These are phyloP conservation scores for Nitzschia putrida DNA, from an alignment of 108 stramenopile species.

Conservation along the genomic window DNA sequence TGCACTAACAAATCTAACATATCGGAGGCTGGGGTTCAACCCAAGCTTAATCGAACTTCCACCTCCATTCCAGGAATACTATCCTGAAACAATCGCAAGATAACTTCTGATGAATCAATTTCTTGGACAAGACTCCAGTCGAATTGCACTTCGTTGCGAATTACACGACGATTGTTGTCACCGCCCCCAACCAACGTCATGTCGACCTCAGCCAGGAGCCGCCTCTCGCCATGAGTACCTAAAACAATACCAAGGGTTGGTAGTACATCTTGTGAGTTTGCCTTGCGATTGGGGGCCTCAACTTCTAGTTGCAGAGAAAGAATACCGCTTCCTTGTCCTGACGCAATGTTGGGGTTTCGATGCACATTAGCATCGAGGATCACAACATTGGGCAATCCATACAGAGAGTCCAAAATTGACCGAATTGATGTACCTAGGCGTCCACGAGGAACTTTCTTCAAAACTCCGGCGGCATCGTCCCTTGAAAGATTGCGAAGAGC, in stretches of 20 bases:
- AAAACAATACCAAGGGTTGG: conserved; percentile 40
- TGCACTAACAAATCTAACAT: too few species aligned
- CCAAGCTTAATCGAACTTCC: conserved; percentile 21
- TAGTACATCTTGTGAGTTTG: conserved; percentile 10
- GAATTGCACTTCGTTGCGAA: conserved; percentile 47
- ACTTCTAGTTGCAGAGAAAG: conserved; percentile 29
- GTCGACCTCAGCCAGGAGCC: conserved; percentile 35
- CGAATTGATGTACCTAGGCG: conserved; percentile 11
- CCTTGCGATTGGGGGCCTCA: not conserved
- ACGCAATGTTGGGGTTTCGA: conserved; percentile 26
- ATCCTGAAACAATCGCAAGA: conserved; percentile 44
- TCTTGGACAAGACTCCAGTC: conserved; percentile 59
- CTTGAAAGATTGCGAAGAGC: conserved; percentile 9
- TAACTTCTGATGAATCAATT: conserved; percentile 38
- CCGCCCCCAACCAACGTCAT: conserved; percentile 24
- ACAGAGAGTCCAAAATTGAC: conserved; percentile 22
- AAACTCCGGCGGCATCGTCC: conserved; percentile 8
- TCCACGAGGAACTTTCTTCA: conserved; percentile 32
- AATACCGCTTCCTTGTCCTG: conserved; percentile 33
- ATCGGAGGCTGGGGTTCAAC: not conserved
- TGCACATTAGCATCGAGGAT: conserved; percentile 12
- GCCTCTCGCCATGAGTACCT: conserved; percentile 33
- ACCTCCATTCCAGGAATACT: conserved; percentile 50
- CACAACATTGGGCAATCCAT: conserved; percentile 20
- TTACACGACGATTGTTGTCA: not conserved